Evolutionary conservation across 1,284 basidiomycete genomes (phyloP).

Genomic region (Marasmius tenuissimus): DNA sequence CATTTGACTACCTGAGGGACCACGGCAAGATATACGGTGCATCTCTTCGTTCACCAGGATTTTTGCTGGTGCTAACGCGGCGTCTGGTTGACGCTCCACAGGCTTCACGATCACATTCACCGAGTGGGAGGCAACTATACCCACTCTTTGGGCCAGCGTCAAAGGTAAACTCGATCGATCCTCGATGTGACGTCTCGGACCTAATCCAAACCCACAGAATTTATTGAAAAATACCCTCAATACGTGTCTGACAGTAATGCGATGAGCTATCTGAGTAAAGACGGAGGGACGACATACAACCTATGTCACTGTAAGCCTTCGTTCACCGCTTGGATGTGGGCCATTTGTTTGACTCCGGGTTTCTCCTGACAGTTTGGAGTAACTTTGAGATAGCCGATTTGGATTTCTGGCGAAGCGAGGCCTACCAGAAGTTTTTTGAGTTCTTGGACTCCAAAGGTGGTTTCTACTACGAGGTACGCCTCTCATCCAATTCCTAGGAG

Average conservation of each 20-base stretch:
- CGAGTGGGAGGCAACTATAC: slow-evolving; percentile 80
- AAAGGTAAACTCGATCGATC: slow-evolving; percentile 43
- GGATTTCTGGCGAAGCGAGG: slow-evolving; percentile 79
- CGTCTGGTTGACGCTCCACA: slow-evolving; percentile 18
- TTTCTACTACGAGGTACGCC: slow-evolving; percentile 76
- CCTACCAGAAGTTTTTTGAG: slow-evolving; percentile 79
- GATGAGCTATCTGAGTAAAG: slow-evolving; percentile 75
- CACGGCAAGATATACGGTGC: slow-evolving; percentile 68
- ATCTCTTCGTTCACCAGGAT: not conserved
- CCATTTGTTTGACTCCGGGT: not conserved
- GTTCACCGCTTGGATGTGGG: not conserved
- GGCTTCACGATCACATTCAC: slow-evolving; percentile 79
- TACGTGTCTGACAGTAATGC: slow-evolving; percentile 71
- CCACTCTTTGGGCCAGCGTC: slow-evolving; percentile 72
- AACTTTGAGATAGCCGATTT: slow-evolving; percentile 86
- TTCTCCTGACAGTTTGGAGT: slow-evolving; percentile 62
- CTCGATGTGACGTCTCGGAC: not conserved
- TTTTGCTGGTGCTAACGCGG: not conserved
- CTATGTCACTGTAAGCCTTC: slow-evolving; percentile 72
- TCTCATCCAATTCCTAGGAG: not conserved
- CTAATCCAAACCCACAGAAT: slow-evolving; percentile 44
- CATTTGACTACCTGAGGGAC: slow-evolving; percentile 76
- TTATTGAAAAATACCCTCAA: slow-evolving; percentile 66
- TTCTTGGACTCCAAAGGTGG: slow-evolving; percentile 80
- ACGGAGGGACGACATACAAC: slow-evolving; percentile 73